Percentiles rank a stretch among this genome's conserved stretches.
These are phyloP conservation scores for Rhizopogon vesiculosus DNA, from an alignment of 768 basidiomycete species.

Conservation along the genomic window DNA sequence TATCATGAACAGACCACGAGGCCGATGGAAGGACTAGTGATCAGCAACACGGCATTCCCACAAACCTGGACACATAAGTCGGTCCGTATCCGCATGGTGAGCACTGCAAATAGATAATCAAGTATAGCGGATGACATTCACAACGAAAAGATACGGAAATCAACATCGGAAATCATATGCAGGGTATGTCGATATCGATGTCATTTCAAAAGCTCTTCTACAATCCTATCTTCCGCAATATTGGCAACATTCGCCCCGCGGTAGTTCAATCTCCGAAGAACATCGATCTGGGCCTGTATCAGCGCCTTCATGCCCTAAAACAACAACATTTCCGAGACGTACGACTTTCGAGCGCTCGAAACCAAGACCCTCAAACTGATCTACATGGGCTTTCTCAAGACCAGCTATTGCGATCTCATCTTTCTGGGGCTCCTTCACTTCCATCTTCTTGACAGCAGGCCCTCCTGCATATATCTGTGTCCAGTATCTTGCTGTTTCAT, in stretches of 20 bases:
- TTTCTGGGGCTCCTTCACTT: conserved; percentile 25
- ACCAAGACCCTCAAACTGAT: conserved; percentile 78
- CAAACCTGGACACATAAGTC: not conserved
- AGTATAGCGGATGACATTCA: conserved; percentile 13
- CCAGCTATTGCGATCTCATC: conserved; percentile 69
- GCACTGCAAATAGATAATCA: conserved; percentile 2
- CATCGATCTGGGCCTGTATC: conserved; percentile 61
- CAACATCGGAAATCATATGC: conserved; percentile 15
- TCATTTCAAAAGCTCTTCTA: conserved; percentile 80
- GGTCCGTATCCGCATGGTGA: conserved; percentile 10
- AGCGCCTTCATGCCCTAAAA: conserved; percentile 1
- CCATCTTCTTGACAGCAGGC: conserved; percentile 39
- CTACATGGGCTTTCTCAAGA: conserved; percentile 77
- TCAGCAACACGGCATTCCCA: not conserved
- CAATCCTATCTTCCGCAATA: conserved; percentile 77
- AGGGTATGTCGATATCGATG: conserved; percentile 19
- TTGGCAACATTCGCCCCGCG: conserved; percentile 76
- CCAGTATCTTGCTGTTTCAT: conserved; percentile 93
- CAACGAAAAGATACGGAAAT: conserved; percentile 19
- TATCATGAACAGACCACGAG: not conserved
- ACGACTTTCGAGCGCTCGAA: conserved; percentile 85
- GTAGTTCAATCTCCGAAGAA: conserved; percentile 85
- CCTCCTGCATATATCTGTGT: conserved; percentile 88
- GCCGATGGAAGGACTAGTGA: not conserved
- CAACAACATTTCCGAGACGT: conserved; percentile 28